Evolutionary conservation across 1,284 basidiomycete genomes (phyloP).

Genomic region (Nidula niveotomentosa): DNA sequence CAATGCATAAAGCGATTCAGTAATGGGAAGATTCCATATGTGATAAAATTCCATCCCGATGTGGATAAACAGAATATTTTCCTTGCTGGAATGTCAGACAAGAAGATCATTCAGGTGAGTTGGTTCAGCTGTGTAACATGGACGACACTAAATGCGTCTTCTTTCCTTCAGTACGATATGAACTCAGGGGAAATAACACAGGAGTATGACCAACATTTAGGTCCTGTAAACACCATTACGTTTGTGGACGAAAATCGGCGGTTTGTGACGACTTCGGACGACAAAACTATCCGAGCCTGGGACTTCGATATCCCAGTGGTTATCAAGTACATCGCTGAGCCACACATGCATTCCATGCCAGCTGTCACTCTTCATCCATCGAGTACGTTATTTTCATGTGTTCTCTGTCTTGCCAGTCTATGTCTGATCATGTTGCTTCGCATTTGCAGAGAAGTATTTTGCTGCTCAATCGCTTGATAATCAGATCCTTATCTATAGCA

Average conservation of each 20-base stretch:
- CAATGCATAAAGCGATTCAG: constrained; percentile 95
- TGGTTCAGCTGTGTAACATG: not conserved
- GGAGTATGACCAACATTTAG: constrained; percentile 98
- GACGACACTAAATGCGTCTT: not conserved
- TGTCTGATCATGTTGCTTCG: constrained; percentile 1
- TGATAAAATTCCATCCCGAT: constrained; percentile 94
- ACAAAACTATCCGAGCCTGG: constrained; percentile 99
- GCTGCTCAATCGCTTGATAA: constrained; percentile 98
- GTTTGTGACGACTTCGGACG: constrained; percentile 98
- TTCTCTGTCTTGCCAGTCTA: constrained; percentile 10
- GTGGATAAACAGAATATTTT: constrained; percentile 96
- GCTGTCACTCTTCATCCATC: constrained; percentile 94
- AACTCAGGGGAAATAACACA: constrained; percentile 92
- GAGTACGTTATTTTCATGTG: constrained; percentile 56
- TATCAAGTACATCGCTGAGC: constrained; percentile 99
- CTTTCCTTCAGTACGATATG: constrained; percentile 79
- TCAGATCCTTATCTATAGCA: constrained; percentile 95
- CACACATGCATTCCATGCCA: constrained; percentile 99
- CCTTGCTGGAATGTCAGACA: constrained; percentile 98
- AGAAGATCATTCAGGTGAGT: constrained; percentile 94
- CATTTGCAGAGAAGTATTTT: constrained; percentile 84
- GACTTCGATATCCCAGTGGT: constrained; percentile 98
- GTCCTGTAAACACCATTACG: constrained; percentile 97
- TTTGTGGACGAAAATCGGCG: constrained; percentile 97
- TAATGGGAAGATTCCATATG: constrained; percentile 96